Evolutionary conservation across 495 filamentous ascomycete species (phyloP), one percentile per base, ranked within the genome.

Genomic region (Clavariopsis aquatica): DNA sequence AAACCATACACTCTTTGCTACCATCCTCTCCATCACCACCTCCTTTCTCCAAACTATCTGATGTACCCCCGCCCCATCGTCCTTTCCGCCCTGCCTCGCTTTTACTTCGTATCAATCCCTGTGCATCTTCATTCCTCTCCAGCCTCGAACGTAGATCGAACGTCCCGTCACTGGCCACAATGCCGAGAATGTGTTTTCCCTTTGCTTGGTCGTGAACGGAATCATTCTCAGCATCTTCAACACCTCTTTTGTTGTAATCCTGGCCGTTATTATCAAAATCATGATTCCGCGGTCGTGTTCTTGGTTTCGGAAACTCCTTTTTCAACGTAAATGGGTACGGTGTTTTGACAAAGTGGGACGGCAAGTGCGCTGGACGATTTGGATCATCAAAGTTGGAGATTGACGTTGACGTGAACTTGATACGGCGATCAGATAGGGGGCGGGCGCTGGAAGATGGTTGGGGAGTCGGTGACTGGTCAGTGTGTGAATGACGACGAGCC

Each of bases 281-380:
- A 20, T 55, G 31, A 4, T 53, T 7, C 47, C 49, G 20, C 13
- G 53, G 29, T 17, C 55, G 17, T 27, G 38, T 29, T 20, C 24
- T 28, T 8, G 56, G 55, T 26, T 51, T 60, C 3, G 56, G 64
- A 38, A 66, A 66, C 20, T 52, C 57, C 38, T 66, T 61, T 10
- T 66, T 59, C 38, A 29, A 23, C 0, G 12, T 46, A 23, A 60
- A 60, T 1, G 64, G 64, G 17, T 66, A 66, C 10, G 64, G 64
- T 9, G 64, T 66, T 23, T 60, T 59, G 31, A 56, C 51, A 51
- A 60, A 66, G 23, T 66, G 57, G 17, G 64, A 22, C 17, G 64
- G 57, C 28, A 65, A 47, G 27, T 59, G 12, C 1, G 22, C 23
- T 1, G 62, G 62, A 2, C 62, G 46, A n/a, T 52, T 34, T 22